phyloP scores from a whole-genome alignment of 805 yeast species.

The Helenozyma baotianmanensis region DNA sequence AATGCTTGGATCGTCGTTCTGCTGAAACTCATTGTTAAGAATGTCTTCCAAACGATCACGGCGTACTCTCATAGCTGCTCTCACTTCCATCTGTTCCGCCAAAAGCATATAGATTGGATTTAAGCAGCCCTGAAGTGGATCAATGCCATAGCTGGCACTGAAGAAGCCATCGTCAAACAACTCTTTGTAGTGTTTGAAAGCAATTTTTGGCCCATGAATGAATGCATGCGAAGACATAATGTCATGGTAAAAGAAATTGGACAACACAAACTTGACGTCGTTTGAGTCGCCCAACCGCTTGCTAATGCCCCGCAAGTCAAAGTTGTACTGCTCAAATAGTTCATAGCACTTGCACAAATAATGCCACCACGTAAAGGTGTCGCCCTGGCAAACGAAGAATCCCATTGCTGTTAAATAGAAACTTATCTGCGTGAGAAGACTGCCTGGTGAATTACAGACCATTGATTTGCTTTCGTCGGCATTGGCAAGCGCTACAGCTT shows the following conservation, averaged over 20 bases:
- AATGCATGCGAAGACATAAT: conserved; percentile 33
- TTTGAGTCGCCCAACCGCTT: conserved; percentile 26
- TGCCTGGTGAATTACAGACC: no score
- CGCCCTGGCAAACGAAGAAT: conserved; percentile 22
- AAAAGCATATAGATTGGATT: conserved; percentile 34
- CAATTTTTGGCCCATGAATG: not conserved
- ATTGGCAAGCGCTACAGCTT: conserved; percentile 14
- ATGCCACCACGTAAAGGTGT: conserved; percentile 33
- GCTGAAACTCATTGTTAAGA: not conserved
- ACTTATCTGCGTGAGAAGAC: conserved; percentile 14
- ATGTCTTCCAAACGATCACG: not conserved
- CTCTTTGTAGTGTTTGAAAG: conserved; percentile 28
- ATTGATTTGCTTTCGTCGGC: no score
- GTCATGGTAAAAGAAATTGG: conserved; percentile 43
- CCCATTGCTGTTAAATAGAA: conserved; percentile 21
- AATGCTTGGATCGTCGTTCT: not conserved
- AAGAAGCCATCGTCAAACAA: conserved; percentile 5
- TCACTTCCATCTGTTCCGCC: conserved; percentile 25
- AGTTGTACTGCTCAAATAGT: conserved; percentile 29
- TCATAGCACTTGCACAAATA: conserved; percentile 29
- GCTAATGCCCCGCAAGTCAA: conserved; percentile 29
- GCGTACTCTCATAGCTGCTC: not conserved
- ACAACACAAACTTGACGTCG: conserved; percentile 38
- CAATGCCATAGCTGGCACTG: conserved; percentile 28
- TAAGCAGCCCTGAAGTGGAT: conserved; percentile 42